phyloP scores from a whole-genome alignment of 2,329 filamentous ascomycete species.

The Fusarium albidum region DNA sequence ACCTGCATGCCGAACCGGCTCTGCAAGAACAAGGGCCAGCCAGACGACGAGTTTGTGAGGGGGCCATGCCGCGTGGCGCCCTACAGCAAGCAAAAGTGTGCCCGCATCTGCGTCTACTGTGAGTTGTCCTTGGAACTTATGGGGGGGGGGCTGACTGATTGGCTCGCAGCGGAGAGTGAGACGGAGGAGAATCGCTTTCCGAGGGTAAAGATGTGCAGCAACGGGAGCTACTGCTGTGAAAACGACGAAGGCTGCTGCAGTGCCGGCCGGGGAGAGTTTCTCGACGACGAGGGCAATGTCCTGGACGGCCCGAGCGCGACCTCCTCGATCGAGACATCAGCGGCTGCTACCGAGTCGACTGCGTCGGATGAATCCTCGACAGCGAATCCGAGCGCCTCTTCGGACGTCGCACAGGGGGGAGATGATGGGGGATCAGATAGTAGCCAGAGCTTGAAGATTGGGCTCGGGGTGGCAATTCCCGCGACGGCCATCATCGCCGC shows the following conservation, averaged over 20 bases:
- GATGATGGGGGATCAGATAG: neutral
- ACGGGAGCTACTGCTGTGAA: conserved; percentile 34
- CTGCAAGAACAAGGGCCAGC: conserved; percentile 21
- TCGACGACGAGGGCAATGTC: conserved; percentile 12
- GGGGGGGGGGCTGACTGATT: neutral
- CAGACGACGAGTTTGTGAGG: conserved; percentile 21
- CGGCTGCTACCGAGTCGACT: neutral
- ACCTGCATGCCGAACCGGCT: conserved; percentile 28
- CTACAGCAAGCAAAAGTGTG: conserved; percentile 19
- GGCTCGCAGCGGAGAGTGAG: conserved; percentile 10
- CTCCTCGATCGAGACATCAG: neutral
- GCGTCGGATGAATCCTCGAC: neutral
- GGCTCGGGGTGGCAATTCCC: conserved; percentile 20
- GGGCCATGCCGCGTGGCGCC: conserved; percentile 28
- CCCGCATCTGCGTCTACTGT: conserved; percentile 24
- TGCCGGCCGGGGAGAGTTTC: conserved; percentile 19
- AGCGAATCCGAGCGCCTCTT: too few relatives aligned
- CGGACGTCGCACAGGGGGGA: neutral
- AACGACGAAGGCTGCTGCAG: conserved; percentile 27
- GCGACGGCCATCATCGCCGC: neutral
- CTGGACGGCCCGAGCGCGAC: neutral
- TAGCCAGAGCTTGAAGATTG: conserved; percentile 12
- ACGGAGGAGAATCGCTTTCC: conserved; percentile 21
- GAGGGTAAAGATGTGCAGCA: conserved; percentile 19
- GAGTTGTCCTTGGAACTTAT: neutral